Base-by-base conservation (phyloP, 192 early-diverging fungal species). In the Coemansia sp. region DNA sequence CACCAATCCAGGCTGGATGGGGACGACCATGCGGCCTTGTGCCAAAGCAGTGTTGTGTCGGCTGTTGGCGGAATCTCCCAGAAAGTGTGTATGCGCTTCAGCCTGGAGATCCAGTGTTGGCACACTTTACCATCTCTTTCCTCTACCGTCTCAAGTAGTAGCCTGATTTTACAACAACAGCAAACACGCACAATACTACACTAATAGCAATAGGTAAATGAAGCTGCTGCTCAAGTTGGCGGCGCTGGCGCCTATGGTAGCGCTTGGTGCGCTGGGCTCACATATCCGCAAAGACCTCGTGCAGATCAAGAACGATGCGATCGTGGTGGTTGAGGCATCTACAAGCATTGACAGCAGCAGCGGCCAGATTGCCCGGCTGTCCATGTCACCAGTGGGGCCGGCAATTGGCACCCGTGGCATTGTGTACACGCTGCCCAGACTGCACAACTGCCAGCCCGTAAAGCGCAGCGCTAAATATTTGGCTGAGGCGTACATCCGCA, bases 281-380 rank as follows among this genome's bases (percentile, higher is more conserved):
- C 73, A 69, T 51, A 74, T 81, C 48, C 78, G 78, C 65, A 81
- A 75, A 23, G 73, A 81, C 39, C 60, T 81, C 16, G 78, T 81
- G 49, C 72, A 75, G 21, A 65, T 81, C 21, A 67, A 81, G 52
- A 67, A 75, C 41, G 78, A 81, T 26, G 48, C 67, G 10, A 66
- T 81, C 12, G 56, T 72, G 7, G 62, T 68, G 23, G 69, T 81
- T 6, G 62, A 71, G 10, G 78, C 72, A 10, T 75, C 78, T 26
- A 65, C 78, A 1, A 64, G 59, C 27, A 49, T 81, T 0, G 73
- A 75, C 50, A 71, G 73, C 67, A 75, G 56, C 58, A 39, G 65
- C 3, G 57, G 58, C 16, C 57, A 67, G 27, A 72, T 81, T 11
- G 51, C 58, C 4, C 68, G 61, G 43, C 63, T 81, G 23, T 35